Evolutionary conservation across 352 stramenopile genomes (phyloP).

Genomic region (Aphanomyces stellatus): DNA sequence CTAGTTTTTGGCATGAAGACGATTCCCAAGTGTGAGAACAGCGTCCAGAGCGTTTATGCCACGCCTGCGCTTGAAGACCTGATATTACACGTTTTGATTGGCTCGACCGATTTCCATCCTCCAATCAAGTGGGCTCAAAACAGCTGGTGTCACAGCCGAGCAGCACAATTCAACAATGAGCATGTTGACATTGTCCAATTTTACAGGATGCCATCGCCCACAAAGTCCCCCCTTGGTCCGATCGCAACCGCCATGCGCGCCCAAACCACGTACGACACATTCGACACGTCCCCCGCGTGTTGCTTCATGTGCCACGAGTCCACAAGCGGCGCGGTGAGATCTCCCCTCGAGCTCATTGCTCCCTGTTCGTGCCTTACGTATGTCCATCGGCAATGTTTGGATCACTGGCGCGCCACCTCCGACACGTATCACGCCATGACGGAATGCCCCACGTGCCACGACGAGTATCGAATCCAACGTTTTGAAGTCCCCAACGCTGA

Average conservation of each 20-base stretch:
- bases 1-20: too few relatives aligned
- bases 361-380: slow-evolving; percentile 4
- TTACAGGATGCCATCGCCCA: too few relatives aligned
- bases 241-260: neutral
- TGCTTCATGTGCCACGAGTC: slow-evolving; percentile 12
- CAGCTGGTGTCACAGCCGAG: too few relatives aligned
- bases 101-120: too few relatives aligned
- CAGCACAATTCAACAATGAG: too few relatives aligned
- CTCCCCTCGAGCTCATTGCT: slow-evolving; percentile 13
- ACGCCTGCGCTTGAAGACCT: too few relatives aligned
- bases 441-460: neutral
- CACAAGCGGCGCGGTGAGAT: neutral
- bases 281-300: neutral
- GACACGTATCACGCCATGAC: slow-evolving; percentile 2
- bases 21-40: too few relatives aligned
- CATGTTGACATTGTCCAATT: too few relatives aligned
- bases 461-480: neutral
- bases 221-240: too few relatives aligned
- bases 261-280: neutral
- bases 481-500: neutral
- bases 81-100: too few relatives aligned
- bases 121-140: too few relatives aligned
- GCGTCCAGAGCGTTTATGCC: too few relatives aligned
- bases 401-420: neutral
- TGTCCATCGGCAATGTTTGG: slow-evolving; percentile 12